Conservation (phyloP, 1,139 yeast species). For the Suhomyces ambrosiae region DNA sequence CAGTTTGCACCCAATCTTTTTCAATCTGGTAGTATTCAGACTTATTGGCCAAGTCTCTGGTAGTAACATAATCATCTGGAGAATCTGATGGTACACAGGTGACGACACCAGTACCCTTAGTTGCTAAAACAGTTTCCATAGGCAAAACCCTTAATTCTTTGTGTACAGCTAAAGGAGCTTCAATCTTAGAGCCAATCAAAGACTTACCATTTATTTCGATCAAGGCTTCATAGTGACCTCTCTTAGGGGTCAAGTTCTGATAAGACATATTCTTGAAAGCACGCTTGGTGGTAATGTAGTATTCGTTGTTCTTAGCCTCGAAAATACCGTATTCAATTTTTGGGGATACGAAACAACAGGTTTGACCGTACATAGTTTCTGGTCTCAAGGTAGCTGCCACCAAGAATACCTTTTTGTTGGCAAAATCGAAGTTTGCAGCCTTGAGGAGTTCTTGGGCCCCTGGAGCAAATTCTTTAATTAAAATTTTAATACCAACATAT, state of each 20-base stretch:
- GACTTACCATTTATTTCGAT: constrained; percentile 66
- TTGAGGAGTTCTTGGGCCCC: constrained; percentile 54
- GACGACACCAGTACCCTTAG: constrained; percentile 98
- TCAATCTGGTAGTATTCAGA: constrained; percentile 88
- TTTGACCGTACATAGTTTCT: constrained; percentile 98
- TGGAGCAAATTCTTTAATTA: constrained; percentile 62
- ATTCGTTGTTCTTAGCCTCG: constrained; percentile 77
- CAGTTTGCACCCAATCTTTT: constrained; percentile 82
- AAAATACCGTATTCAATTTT: constrained; percentile 90
- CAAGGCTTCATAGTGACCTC: constrained; percentile 74
- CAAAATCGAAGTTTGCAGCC: constrained; percentile 45
- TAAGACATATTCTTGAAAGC: constrained; percentile 98
- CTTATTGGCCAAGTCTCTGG: constrained; percentile 80
- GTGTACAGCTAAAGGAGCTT: constrained; percentile 79
- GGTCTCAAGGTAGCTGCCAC: constrained; percentile 99
- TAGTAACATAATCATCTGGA: constrained; percentile 93
- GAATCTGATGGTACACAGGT: constrained; percentile 98
- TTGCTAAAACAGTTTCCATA: constrained; percentile 94
- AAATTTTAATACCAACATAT: constrained; percentile 89
- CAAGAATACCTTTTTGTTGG: constrained; percentile 67
- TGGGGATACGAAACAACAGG: constrained; percentile 97
- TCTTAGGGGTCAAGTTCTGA: constrained; percentile 87
- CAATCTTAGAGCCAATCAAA: constrained; percentile 82
- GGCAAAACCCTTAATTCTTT: constrained; percentile 83
- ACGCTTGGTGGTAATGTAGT: constrained; percentile 87